These are phyloP conservation scores for Coemansia reversa DNA, from an alignment of 192 early-diverging fungal species.

Conservation along the genomic window DNA sequence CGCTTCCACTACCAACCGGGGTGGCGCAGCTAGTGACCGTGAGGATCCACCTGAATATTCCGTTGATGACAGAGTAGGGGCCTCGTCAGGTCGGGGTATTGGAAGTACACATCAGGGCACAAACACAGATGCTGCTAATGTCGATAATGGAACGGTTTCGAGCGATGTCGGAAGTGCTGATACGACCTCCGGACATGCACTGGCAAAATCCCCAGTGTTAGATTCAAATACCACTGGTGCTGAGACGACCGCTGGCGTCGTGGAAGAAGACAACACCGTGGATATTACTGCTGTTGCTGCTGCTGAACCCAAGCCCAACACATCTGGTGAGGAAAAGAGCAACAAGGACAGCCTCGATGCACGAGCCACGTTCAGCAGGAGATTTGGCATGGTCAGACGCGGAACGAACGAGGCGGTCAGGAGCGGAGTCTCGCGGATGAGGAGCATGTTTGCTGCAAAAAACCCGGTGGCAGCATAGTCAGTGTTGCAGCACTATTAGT, in stretches of 20 bases:
- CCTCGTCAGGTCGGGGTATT: too few relatives aligned
- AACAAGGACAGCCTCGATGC: constrained; percentile 20
- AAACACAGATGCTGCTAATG: too few relatives aligned
- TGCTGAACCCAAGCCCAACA: constrained; percentile 6
- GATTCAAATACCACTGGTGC: background rate
- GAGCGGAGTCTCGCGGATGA: constrained; percentile 47
- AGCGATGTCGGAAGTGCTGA: background rate
- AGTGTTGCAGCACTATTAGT: too few relatives aligned
- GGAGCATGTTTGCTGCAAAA: constrained; percentile 44
- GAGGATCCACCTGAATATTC: too few relatives aligned
- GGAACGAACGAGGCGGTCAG: constrained; percentile 45
- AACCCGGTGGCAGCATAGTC: constrained; percentile 15
- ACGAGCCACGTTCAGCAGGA: constrained; percentile 14
- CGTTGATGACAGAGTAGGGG: too few relatives aligned
- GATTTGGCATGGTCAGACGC: constrained; percentile 28
- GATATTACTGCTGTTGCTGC: background rate
- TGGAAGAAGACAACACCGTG: constrained; percentile 1
- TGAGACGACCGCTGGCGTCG: background rate
- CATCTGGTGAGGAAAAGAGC: background rate
- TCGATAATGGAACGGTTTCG: too few relatives aligned
- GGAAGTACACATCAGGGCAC: too few relatives aligned
- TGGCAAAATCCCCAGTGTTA: background rate
- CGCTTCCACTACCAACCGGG: too few relatives aligned
- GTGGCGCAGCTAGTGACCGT: background rate
- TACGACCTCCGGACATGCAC: background rate